A percentile compares a stretch with the other conserved stretches of the same genome.
phyloP scores from a whole-genome alignment of 148 eudicot species.

The Fagopyrum tataricum region DNA sequence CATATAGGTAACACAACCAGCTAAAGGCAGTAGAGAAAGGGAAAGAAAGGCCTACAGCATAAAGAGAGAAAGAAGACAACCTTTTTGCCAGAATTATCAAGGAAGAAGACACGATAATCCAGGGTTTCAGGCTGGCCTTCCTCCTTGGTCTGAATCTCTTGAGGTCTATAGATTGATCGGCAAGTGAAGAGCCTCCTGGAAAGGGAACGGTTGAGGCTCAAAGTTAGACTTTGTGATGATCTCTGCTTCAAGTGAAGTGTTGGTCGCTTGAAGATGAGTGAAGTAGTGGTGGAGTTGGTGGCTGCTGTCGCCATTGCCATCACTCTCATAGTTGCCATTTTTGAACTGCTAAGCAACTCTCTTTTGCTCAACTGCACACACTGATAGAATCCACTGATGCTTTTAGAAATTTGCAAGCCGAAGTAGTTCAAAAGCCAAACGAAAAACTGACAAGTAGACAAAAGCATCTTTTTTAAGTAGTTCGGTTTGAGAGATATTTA shows the following conservation, averaged over 20 bases:
- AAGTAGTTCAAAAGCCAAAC: not conserved
- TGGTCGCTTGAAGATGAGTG: slow-evolving; percentile 35
- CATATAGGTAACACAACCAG: not conserved
- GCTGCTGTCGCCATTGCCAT: slow-evolving; percentile 17
- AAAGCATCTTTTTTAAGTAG: not conserved
- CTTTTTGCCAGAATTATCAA: slow-evolving; percentile 67
- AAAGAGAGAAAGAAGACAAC: slow-evolving; percentile 20
- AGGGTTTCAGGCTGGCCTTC: slow-evolving; percentile 77
- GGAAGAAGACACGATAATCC: slow-evolving; percentile 69
- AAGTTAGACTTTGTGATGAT: slow-evolving; percentile 23
- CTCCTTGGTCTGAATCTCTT: slow-evolving; percentile 33
- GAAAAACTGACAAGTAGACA: slow-evolving; percentile 9
- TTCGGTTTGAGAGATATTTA: not conserved
- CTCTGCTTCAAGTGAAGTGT: slow-evolving; percentile 20
- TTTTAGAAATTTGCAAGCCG: not conserved
- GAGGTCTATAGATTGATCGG: slow-evolving; percentile 50
- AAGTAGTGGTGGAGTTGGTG: slow-evolving; percentile 25
- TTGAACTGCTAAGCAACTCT: slow-evolving; percentile 8
- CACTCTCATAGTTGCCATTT: slow-evolving; percentile 23
- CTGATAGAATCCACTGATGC: not conserved
- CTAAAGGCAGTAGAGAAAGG: not conserved
- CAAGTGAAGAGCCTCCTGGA: slow-evolving; percentile 49
- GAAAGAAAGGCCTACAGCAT: not conserved
- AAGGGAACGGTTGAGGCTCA: slow-evolving; percentile 27
- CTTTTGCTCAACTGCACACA: not conserved